Percentiles rank a stretch among this genome's conserved stretches.
Evolutionary conservation across 225 moss, liverwort and hornwort species (phyloP).

Genomic region (Asterella californica): DNA sequence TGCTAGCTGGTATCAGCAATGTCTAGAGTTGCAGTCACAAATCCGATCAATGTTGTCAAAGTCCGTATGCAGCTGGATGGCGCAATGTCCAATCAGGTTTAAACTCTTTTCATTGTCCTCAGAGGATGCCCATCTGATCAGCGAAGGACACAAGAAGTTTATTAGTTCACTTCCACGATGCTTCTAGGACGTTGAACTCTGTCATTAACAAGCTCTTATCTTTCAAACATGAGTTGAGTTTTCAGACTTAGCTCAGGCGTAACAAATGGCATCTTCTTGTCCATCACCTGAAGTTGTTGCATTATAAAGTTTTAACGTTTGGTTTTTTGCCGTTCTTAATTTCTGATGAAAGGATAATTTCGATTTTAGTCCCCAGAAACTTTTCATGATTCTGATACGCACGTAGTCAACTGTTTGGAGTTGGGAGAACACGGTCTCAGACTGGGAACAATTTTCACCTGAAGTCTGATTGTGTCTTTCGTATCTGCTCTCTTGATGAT

Average conservation of each 20-base stretch:
- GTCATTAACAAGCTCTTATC: no score
- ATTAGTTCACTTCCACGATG: no score
- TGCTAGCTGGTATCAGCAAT: slow-evolving; percentile 71
- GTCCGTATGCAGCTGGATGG: slow-evolving; percentile 89
- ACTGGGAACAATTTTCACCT: not conserved
- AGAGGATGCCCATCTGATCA: not conserved
- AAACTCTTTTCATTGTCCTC: slow-evolving; percentile 12
- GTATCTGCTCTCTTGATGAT: not conserved
- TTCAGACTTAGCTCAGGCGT: no score
- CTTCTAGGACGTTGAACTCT: no score
- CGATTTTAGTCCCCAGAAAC: no score
- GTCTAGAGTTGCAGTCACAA: slow-evolving; percentile 75
- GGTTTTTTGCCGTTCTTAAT: no score
- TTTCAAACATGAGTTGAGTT: no score
- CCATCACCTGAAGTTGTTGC: not conserved
- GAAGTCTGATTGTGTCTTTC: not conserved
- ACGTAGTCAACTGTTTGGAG: not conserved
- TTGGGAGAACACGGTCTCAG: not conserved
- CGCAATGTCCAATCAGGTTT: slow-evolving; percentile 57
- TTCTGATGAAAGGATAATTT: no score
- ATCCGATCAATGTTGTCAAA: slow-evolving; percentile 85
- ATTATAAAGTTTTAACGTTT: not conserved
- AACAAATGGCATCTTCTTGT: not conserved
- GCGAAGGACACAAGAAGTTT: no score
- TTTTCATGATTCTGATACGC: not conserved